Conservation (phyloP, 352 stramenopile genomes). For the Globisporangium sylvaticum region DNA sequence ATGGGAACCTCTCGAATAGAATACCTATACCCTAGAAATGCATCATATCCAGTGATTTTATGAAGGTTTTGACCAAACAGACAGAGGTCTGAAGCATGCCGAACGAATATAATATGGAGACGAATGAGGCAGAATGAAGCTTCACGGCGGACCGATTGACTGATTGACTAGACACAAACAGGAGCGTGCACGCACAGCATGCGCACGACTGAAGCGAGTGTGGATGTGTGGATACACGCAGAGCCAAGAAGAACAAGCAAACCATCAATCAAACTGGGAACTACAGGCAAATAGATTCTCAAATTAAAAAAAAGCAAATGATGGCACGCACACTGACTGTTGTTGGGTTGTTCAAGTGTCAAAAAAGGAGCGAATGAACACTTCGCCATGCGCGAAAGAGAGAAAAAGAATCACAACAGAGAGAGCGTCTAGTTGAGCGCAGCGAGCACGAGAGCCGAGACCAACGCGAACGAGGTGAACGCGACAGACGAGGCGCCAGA, state of each 20-base stretch:
- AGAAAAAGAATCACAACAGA: background rate
- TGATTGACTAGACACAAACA: background rate
- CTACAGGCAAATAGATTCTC: background rate
- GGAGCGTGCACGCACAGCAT: background rate
- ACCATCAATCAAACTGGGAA: background rate
- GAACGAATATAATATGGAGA: background rate
- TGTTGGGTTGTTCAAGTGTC: background rate
- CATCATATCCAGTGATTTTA: too few species aligned
- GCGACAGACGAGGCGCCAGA: conserved; percentile 22
- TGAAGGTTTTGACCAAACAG: too few species aligned
- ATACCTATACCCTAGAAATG: too few species aligned
- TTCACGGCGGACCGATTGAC: background rate
- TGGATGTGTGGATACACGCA: background rate
- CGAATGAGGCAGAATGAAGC: background rate
- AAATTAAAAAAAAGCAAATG: background rate
- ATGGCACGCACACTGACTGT: background rate
- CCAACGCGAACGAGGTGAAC: conserved; percentile 22
- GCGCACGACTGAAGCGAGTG: background rate
- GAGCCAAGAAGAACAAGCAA: background rate
- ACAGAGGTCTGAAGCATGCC: background rate
- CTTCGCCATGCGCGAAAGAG: background rate
- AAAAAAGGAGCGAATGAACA: background rate
- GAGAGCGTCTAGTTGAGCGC: conserved; percentile 38
- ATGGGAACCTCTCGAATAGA: background rate
- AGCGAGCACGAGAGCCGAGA: conserved; percentile 26